phyloP scores from a whole-genome alignment of 345 rosid species.

The Euphorbia pulcherrima region DNA sequence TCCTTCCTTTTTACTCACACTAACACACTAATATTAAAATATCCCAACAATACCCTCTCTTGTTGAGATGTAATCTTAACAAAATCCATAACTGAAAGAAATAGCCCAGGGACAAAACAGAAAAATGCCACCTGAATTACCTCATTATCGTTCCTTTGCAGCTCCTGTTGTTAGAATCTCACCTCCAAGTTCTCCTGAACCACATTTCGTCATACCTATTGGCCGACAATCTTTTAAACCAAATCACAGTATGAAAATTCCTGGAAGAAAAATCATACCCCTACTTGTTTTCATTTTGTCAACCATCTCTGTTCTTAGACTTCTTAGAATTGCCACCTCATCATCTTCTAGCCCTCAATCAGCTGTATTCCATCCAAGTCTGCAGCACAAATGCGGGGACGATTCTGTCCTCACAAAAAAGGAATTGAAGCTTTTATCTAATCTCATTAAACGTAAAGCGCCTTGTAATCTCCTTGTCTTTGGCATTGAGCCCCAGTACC shows the following conservation, averaged over 20 bases:
- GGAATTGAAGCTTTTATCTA: slow-evolving; percentile 56
- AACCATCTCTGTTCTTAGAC: slow-evolving; percentile 56
- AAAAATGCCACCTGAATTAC: slow-evolving; percentile 68
- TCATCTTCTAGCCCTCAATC: slow-evolving; percentile 35
- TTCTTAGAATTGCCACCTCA: slow-evolving; percentile 47
- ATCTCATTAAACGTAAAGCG: slow-evolving; percentile 39
- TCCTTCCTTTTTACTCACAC: slow-evolving; percentile 52
- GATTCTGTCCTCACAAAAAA: slow-evolving; percentile 44
- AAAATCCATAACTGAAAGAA: slow-evolving; percentile 20
- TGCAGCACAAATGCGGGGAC: slow-evolving; percentile 25
- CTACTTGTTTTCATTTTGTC: slow-evolving; percentile 55
- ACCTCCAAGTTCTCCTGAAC: slow-evolving; percentile 40
- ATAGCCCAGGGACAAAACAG: slow-evolving; percentile 5
- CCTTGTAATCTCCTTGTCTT: slow-evolving; percentile 87
- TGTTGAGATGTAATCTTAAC: slow-evolving; percentile 30
- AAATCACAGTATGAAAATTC: slow-evolving; percentile 44
- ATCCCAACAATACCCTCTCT: slow-evolving; percentile 21
- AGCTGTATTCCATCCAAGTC: slow-evolving; percentile 29
- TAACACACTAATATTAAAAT: slow-evolving; percentile 3
- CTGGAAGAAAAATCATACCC: slow-evolving; percentile 58
- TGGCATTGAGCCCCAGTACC: slow-evolving; percentile 54
- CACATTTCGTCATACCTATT: slow-evolving; percentile 9
- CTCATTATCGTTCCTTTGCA: slow-evolving; percentile 34
- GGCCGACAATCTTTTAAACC: slow-evolving; percentile 30
- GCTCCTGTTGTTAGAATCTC: slow-evolving; percentile 43